These are phyloP conservation scores for Coriolopsis trogii DNA, from an alignment of 1,284 basidiomycete genomes.

Conservation along the genomic window DNA sequence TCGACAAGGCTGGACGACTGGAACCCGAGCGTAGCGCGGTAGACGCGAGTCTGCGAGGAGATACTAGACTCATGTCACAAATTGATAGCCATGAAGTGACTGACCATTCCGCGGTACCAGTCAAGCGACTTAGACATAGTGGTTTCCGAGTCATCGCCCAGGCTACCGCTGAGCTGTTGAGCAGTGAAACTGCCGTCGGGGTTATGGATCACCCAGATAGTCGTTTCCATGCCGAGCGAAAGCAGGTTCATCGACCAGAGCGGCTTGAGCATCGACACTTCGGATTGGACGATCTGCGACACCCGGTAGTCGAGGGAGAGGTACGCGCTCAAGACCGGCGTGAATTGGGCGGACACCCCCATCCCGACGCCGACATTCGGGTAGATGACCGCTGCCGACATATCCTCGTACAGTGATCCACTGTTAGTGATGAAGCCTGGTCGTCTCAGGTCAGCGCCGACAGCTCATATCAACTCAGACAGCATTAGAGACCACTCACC, in stretches of 20 bases:
- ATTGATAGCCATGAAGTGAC: no score
- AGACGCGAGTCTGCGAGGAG: not conserved
- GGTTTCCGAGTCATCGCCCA: no score
- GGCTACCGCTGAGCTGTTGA: no score
- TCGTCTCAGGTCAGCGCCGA: not conserved
- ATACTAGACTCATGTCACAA: no score
- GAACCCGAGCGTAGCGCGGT: constrained; percentile 12
- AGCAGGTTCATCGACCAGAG: constrained; percentile 8
- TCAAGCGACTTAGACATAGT: no score
- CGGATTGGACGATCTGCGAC: not conserved
- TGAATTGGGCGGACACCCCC: constrained; percentile 3
- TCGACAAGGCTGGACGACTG: constrained; percentile 1
- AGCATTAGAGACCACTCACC: not conserved
- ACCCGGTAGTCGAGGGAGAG: constrained; percentile 1
- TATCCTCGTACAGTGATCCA: constrained; percentile 3
- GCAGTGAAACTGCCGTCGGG: no score
- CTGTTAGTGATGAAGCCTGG: constrained; percentile 14
- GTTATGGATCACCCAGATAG: not conserved
- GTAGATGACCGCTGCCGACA: constrained; percentile 5
- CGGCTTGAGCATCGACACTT: not conserved
- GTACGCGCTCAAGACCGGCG: constrained; percentile 12
- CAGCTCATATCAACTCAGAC: no score
- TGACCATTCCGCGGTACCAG: not conserved
- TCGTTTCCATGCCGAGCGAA: not conserved
- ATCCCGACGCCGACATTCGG: constrained; percentile 7